Percentiles rank a stretch among this genome's conserved stretches.
Conservation (phyloP, 139 green algal genomes). For the Coelastrella sp. region DNA sequence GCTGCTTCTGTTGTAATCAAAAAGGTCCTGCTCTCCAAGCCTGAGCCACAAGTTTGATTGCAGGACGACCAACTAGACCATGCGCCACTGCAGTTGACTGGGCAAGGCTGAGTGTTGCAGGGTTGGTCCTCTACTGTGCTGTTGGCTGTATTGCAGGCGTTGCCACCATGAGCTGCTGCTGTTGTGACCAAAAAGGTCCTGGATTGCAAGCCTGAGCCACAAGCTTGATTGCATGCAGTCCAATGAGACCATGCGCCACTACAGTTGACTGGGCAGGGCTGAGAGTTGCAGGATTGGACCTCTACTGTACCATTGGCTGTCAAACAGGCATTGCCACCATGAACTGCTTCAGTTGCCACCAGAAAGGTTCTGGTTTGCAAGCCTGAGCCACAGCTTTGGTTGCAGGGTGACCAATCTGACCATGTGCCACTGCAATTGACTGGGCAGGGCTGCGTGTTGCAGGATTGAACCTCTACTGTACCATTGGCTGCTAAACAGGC, state of each 20-base stretch:
- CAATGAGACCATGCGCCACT: background rate
- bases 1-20: background rate
- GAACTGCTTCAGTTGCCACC: background rate
- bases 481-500: background rate
- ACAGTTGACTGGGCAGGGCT: background rate
- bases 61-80: background rate
- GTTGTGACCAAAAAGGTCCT: background rate
- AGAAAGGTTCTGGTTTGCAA: background rate
- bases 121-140: background rate
- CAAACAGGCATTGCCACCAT: background rate
- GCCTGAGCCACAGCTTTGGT: background rate
- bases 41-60: background rate
- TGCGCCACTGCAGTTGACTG: background rate
- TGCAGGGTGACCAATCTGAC: background rate
- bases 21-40: background rate
- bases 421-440: background rate
- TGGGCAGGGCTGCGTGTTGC: background rate
- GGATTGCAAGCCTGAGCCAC: background rate
- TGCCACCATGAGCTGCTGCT: background rate
- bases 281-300: background rate
- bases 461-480: background rate
- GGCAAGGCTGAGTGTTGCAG: conserved; percentile 10
- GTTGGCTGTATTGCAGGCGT: background rate
- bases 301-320: background rate
- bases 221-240: background rate